Percentiles rank a stretch among this genome's conserved stretches.
These are phyloP conservation scores for Mortierella sp. DNA, from an alignment of 371 early-diverging fungal species.

Conservation along the genomic window DNA sequence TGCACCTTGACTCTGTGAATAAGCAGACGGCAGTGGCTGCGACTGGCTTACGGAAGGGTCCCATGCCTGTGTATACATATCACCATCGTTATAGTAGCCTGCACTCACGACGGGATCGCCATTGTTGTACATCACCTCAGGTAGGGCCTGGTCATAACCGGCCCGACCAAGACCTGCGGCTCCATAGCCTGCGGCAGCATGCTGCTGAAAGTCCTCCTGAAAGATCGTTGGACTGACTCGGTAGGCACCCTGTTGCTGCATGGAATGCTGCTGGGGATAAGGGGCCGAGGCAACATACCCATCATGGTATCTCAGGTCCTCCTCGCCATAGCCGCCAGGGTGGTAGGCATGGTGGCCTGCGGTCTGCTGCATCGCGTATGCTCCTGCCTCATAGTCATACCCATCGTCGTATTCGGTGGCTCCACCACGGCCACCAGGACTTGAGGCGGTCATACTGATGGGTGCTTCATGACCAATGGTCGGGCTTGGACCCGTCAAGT, in stretches of 20 bases:
- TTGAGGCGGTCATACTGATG: slow-evolving; percentile 8
- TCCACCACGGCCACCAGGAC: not conserved
- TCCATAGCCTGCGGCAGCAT: slow-evolving; percentile 1
- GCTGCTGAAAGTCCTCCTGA: slow-evolving; percentile 20
- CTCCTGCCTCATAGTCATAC: slow-evolving; percentile 23
- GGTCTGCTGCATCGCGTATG: slow-evolving; percentile 18
- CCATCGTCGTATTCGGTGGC: slow-evolving; percentile 25
- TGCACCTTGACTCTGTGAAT: not conserved
- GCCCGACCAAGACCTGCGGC: slow-evolving; percentile 11
- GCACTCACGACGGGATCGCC: slow-evolving; percentile 4
- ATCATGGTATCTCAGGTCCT: slow-evolving; percentile 9
- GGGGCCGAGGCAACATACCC: slow-evolving; percentile 3
- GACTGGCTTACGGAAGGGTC: not conserved
- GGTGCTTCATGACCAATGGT: slow-evolving; percentile 8
- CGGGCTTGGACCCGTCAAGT: slow-evolving; percentile 12
- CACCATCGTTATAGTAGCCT: slow-evolving; percentile 24
- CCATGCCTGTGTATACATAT: slow-evolving; percentile 8
- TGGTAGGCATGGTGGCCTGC: slow-evolving; percentile 13
- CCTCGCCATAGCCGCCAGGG: slow-evolving; percentile 6
- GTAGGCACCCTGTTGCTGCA: slow-evolving; percentile 4
- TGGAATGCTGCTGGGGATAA: not conserved
- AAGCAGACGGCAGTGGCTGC: slow-evolving; percentile 1
- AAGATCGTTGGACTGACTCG: slow-evolving; percentile 19
- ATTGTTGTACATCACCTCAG: slow-evolving; percentile 30
- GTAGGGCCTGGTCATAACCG: slow-evolving; percentile 34